phyloP scores from a whole-genome alignment of 1,284 basidiomycete genomes.

The Mycena citricolor region DNA sequence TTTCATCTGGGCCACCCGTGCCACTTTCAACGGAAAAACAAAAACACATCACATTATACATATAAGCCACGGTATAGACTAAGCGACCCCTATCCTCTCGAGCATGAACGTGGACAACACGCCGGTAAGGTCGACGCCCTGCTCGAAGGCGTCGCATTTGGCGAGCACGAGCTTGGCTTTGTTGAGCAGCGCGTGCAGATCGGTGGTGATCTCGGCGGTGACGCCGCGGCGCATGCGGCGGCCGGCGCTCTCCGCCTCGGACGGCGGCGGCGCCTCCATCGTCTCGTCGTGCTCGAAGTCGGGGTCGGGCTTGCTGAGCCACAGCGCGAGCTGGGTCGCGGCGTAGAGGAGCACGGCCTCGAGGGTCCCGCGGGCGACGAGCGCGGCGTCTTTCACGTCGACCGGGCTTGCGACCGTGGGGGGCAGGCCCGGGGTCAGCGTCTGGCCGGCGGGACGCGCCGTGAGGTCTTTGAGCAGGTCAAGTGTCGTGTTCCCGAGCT shows the following conservation, averaged over 20 bases:
- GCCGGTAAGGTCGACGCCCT: conserved; percentile 52
- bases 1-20: too few species aligned
- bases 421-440: conserved; percentile 37
- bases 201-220: conserved; percentile 75
- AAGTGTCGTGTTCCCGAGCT: conserved; percentile 70
- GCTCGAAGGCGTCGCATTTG: conserved; percentile 48
- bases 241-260: conserved; percentile 43
- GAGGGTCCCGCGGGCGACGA: conserved; percentile 57
- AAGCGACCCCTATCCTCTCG: conserved; percentile 46
- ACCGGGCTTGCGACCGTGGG: conserved; percentile 44
- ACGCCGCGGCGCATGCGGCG: conserved; percentile 63
- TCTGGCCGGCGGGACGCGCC: conserved; percentile 54
- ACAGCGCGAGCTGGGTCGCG: conserved; percentile 75
- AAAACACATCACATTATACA: conserved; percentile 3
- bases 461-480: conserved; percentile 67
- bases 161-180: conserved; percentile 61
- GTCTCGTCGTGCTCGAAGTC: conserved; percentile 46
- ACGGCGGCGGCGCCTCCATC: conserved; percentile 41
- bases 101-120: conserved; percentile 64
- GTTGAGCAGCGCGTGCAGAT: conserved; percentile 64
- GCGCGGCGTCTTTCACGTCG: conserved; percentile 56
- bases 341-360: conserved; percentile 76
- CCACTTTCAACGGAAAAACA: too few species aligned
- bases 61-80: conserved; percentile 21
- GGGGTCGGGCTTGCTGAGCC: conserved; percentile 68